Evolutionary conservation across 345 rosid genomes (phyloP).

Genomic region (Atalantia buxifolia): DNA sequence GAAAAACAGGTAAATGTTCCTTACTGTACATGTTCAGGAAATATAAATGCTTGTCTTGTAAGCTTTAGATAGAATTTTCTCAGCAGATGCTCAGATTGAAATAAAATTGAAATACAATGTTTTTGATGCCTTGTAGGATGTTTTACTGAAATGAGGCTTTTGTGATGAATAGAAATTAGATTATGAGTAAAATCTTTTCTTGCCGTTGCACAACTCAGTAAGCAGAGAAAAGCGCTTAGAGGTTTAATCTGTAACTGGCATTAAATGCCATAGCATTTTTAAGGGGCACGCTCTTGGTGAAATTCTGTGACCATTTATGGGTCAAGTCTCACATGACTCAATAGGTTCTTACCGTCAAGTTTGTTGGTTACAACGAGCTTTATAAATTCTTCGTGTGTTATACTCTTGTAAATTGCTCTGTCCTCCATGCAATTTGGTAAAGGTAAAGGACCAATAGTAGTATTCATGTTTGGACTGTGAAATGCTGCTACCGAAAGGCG

Average conservation of each 20-base stretch:
- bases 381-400: constrained; percentile 5
- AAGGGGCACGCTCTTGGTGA: neutral
- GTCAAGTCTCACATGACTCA: constrained; percentile 18
- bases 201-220: no score
- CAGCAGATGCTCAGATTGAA: no score
- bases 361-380: constrained; percentile 17
- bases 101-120: no score
- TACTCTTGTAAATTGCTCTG: constrained; percentile 21
- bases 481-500: constrained; percentile 33
- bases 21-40: no score
- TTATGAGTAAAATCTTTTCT: no score
- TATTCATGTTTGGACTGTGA: constrained; percentile 22
- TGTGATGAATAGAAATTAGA: no score
- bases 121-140: no score
- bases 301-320: neutral
- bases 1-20: no score
- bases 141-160: no score
- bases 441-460: constrained; percentile 35
- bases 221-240: neutral
- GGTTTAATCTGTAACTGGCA: neutral
- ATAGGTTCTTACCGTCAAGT: constrained; percentile 34
- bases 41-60: no score
- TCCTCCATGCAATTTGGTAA: constrained; percentile 15
- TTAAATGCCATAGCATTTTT: neutral
- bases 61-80: no score